A percentile compares a stretch with the other conserved stretches of the same genome.
These are phyloP conservation scores for Neurospora tetrasperma DNA, from an alignment of 495 filamentous ascomycete genomes.

Conservation along the genomic window DNA sequence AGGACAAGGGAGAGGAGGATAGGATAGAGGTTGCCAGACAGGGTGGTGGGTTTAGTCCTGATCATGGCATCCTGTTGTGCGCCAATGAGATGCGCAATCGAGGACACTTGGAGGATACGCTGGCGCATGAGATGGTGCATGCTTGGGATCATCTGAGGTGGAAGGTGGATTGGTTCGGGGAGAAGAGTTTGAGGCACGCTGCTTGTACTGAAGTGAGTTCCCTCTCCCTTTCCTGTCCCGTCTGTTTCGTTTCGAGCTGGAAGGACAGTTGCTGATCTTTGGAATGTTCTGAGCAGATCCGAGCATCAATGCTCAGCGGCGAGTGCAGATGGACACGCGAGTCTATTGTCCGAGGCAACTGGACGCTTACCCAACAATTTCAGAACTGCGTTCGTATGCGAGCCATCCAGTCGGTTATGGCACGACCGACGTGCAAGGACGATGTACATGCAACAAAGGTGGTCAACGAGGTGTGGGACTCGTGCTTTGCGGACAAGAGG, in stretches of 20 bases:
- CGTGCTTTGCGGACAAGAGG: slow-evolving; percentile 85
- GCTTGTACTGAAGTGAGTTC: slow-evolving; percentile 82
- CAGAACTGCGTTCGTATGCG: slow-evolving; percentile 82
- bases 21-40: slow-evolving; percentile 25
- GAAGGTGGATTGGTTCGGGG: slow-evolving; percentile 70
- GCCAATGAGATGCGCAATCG: slow-evolving; percentile 72
- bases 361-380: slow-evolving; percentile 80
- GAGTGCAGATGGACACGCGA: slow-evolving; percentile 90
- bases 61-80: slow-evolving; percentile 80
- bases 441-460: slow-evolving; percentile 77
- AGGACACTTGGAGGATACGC: slow-evolving; percentile 78
- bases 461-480: slow-evolving; percentile 96
- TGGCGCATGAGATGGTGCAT: slow-evolving; percentile 97
- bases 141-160: slow-evolving; percentile 89
- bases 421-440: slow-evolving; percentile 69
- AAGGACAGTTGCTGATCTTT: background rate
- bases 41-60: slow-evolving; percentile 70
- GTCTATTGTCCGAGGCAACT: slow-evolving; percentile 72
- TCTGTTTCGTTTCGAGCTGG: background rate
- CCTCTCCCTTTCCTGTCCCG: background rate
- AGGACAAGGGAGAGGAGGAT: background rate
- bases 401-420: slow-evolving; percentile 64
- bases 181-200: slow-evolving; percentile 64
- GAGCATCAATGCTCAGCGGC: slow-evolving; percentile 81
- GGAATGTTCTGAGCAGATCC: slow-evolving; percentile 48